Conservation (phyloP, 1,284 basidiomycete genomes). For the Moniliophthora roreri region DNA sequence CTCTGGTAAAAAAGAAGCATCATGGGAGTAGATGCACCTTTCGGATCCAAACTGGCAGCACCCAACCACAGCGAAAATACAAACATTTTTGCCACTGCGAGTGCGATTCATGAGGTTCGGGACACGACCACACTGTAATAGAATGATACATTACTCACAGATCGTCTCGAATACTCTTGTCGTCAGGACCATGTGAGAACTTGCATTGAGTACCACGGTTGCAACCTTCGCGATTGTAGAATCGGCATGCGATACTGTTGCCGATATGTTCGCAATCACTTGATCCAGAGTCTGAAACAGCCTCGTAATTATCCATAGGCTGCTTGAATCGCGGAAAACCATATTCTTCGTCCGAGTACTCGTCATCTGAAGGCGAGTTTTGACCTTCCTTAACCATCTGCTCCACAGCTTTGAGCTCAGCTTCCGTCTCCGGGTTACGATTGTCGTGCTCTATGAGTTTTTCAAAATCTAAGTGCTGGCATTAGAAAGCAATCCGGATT, state of each 20-base stretch:
- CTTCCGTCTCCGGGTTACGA: background rate
- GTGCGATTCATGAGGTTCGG: background rate
- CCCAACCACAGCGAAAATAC: constrained; percentile 1
- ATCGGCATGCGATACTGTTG: constrained; percentile 35
- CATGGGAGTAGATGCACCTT: constrained; percentile 9
- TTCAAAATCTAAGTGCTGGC: constrained; percentile 25
- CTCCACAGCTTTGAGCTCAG: background rate
- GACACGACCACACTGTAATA: background rate
- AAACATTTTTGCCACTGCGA: constrained; percentile 11
- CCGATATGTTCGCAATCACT: constrained; percentile 38
- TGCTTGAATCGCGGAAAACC: constrained; percentile 13
- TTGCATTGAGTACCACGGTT: constrained; percentile 27
- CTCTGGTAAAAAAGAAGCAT: background rate
- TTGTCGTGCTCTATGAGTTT: constrained; percentile 22
- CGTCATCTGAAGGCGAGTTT: constrained; percentile 14
- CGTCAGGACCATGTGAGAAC: constrained; percentile 39
- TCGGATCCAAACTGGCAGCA: background rate
- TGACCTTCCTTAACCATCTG: background rate
- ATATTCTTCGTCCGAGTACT: background rate
- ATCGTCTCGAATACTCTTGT: constrained; percentile 37
- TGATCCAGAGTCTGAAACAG: constrained; percentile 29
- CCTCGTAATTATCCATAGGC: constrained; percentile 17
- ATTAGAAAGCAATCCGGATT: too few relatives aligned
- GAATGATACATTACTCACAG: constrained; percentile 27
- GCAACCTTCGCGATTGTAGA: constrained; percentile 39